Evolutionary conservation across 192 early-diverging fungal species (phyloP), one percentile per base, ranked within the genome.

Genomic region (Linnemannia zychae): DNA sequence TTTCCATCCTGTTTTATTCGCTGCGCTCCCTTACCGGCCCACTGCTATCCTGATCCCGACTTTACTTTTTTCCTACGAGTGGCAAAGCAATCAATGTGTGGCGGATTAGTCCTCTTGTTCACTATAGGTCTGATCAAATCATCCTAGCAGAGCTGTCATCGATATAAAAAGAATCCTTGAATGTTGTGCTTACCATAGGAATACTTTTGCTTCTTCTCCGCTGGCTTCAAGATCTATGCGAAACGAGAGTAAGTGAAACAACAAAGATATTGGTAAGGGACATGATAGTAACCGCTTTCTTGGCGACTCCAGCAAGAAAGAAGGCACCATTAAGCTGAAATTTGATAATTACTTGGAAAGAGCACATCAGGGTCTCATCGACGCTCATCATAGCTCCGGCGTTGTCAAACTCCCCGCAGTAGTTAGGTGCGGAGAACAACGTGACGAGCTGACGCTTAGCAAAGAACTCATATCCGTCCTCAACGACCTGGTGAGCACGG

Each of bases 401-500:
- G 81, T 96, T 96, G 74, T 96, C 95, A 81, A 96, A 96, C 82
- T 96, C 95, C 33, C 97, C 97, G 82, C 97, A 98, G 79, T 98
- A 98, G 82, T 98, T 98, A n/a, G 97, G 97, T 38, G 97, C 97
- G 28, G 95, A 97, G 86, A 99, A 99, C 76, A 99, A 88, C 12
- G 98, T 99, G 50, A 99, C 98, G 50, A 99, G 86, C 82, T 98
- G 96, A 53, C 98, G 92, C 88, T 98, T 98, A 66, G 97, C 97
- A 92, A 99, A 99, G 86, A 99, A 99, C 87, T 99, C 98, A 82
- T 99, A 99, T 20, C 98, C 98, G 88, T 99, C 98, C 84, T 99
- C 98, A 13, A 98, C 97, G 6, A 99, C 98, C 89, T 98, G 97
- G 91, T 99, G 98, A 28, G 98, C 98, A 74, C 98, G 95, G 89